These are phyloP conservation scores for Diddensiella santjacobensis DNA, from an alignment of 805 yeast genomes.

Conservation along the genomic window DNA sequence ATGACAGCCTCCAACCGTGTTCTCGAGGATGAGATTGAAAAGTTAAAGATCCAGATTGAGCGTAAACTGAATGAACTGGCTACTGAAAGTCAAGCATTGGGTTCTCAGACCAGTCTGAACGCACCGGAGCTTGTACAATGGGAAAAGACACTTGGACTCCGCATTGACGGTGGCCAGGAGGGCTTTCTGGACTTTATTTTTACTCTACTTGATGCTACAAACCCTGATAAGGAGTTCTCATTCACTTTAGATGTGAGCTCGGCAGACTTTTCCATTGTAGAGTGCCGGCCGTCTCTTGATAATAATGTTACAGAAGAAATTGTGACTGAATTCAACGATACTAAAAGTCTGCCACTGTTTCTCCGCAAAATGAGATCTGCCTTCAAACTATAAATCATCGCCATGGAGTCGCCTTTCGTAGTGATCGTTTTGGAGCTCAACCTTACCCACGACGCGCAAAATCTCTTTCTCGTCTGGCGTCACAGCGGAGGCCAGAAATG, in stretches of 20 bases:
- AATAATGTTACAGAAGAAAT: conserved; percentile 22
- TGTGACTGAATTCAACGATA: conserved; percentile 23
- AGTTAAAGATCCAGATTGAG: conserved; percentile 33
- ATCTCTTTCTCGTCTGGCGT: conserved; percentile 23
- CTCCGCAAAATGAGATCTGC: conserved; percentile 27
- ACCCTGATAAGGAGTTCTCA: conserved; percentile 41
- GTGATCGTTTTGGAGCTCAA: conserved; percentile 11
- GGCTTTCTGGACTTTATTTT: conserved; percentile 49
- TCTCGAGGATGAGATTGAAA: conserved; percentile 30
- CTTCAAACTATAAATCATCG: conserved; percentile 24
- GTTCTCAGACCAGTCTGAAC: conserved; percentile 44
- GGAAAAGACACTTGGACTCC: conserved; percentile 53
- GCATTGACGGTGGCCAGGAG: conserved; percentile 47
- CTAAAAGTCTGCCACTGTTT: conserved; percentile 27
- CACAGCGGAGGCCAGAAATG: conserved; percentile 28
- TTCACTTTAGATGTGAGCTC: conserved; percentile 46
- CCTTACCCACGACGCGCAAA: conserved; percentile 23
- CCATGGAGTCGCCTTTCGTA: conserved; percentile 3
- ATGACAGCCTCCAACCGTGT: conserved; percentile 20
- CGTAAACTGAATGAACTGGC: conserved; percentile 33
- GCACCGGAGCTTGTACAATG: conserved; percentile 49
- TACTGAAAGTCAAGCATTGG: conserved; percentile 35
- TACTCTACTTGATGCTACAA: conserved; percentile 43
- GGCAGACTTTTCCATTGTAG: conserved; percentile 34
- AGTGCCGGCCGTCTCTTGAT: conserved; percentile 39